phyloP scores from a whole-genome alignment of 2,329 filamentous ascomycete species.

The Cordyceps fumosorosea region DNA sequence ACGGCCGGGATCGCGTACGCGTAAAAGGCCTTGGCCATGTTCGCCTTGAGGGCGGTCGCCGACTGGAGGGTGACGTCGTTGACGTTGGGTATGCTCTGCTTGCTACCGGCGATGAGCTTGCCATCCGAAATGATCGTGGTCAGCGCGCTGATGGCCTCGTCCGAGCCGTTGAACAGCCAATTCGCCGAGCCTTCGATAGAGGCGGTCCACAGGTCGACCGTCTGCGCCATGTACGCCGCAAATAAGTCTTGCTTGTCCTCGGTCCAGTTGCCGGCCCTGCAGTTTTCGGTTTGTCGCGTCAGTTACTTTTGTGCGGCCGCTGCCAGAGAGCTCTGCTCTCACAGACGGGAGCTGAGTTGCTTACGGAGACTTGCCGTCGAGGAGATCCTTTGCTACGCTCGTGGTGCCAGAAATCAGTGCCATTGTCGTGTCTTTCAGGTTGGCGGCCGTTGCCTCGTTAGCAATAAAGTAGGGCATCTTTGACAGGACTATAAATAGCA shows the following conservation, averaged over 20 bases:
- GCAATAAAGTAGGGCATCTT: neutral
- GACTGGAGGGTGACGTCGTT: neutral
- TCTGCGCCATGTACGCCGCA: neutral
- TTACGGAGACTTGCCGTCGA: neutral
- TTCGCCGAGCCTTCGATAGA: neutral
- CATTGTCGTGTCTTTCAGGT: constrained; percentile 1
- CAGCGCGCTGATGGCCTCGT: neutral
- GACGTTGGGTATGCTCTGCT: neutral
- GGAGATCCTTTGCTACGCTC: neutral
- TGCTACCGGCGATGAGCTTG: neutral
- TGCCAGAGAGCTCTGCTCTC: neutral
- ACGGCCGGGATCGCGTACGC: neutral
- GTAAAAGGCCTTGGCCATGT: neutral
- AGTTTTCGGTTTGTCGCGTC: neutral
- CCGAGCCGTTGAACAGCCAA: neutral
- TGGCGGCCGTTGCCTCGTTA: neutral
- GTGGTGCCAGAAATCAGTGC: neutral
- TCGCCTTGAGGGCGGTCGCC: constrained; percentile 15
- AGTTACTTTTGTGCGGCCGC: neutral
- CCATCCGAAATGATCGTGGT: neutral
- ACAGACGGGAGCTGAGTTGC: neutral
- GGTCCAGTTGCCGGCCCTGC: neutral
- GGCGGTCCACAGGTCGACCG: neutral
- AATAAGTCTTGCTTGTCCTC: constrained; percentile 1
- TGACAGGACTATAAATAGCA: neutral